Conservation (phyloP, 2,329 filamentous ascomycete species). For the Knufia fluminis region DNA sequence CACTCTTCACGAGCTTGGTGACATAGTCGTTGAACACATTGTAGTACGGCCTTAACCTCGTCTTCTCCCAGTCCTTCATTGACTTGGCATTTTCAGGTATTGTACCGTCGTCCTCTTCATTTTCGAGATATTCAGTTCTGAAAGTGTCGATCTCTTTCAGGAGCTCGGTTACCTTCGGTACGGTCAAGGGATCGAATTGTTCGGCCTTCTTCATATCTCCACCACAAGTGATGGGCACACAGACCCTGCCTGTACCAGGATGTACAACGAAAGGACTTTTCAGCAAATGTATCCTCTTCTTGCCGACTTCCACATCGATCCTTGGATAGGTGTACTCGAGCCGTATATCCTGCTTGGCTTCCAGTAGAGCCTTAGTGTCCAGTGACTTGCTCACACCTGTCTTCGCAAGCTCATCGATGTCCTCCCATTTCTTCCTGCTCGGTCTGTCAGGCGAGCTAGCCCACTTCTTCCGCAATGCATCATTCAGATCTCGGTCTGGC, state of each 20-base stretch:
- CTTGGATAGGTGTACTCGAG: conserved; percentile 97
- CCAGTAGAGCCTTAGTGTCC: conserved; percentile 63
- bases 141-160: conserved; percentile 80
- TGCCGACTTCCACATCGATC: conserved; percentile 92
- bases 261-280: conserved; percentile 96
- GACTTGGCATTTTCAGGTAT: conserved; percentile 29
- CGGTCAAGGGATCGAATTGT: conserved; percentile 73
- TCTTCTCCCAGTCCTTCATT: conserved; percentile 91
- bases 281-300: conserved; percentile 95
- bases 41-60: conserved; percentile 82
- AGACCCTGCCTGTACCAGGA: conserved; percentile 85
- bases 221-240: conserved; percentile 77
- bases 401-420: conserved; percentile 80
- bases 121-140: conserved; percentile 37
- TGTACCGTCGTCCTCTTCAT: conserved; percentile 28
- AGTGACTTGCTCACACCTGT: conserved; percentile 62
- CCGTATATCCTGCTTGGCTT: conserved; percentile 92
- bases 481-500: conserved; percentile 67
- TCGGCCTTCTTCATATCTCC: conserved; percentile 46
- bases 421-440: conserved; percentile 79
- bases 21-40: conserved; percentile 84
- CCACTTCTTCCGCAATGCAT: conserved; percentile 83
- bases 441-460: conserved; percentile 67
- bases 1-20: conserved; percentile 66
- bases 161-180: conserved; percentile 81